Evolutionary conservation across 495 filamentous ascomycete genomes (phyloP).

Genomic region (Apiosordaria backusii): DNA sequence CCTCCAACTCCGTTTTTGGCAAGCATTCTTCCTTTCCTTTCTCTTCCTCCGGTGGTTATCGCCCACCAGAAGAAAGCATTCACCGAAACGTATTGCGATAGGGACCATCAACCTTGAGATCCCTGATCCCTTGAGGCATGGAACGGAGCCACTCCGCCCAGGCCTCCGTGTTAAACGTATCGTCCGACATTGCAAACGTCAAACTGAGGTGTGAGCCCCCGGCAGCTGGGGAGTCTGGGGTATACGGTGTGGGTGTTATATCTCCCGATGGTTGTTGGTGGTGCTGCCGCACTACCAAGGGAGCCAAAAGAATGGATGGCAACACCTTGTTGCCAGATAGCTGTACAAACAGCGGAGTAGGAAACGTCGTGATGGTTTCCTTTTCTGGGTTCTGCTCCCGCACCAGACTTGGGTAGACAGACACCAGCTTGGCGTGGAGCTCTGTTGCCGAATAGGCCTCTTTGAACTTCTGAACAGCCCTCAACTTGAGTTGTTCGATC

Average conservation of each 20-base stretch:
- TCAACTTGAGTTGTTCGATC: constrained; percentile 39
- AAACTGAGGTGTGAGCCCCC: constrained; percentile 37
- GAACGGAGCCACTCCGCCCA: constrained; percentile 50
- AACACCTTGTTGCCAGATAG: constrained; percentile 41
- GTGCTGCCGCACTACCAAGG: constrained; percentile 16
- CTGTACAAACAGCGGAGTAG: constrained; percentile 46
- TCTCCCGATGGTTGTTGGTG: constrained; percentile 26
- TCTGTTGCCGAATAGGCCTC: constrained; percentile 44
- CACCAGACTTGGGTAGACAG: constrained; percentile 42
- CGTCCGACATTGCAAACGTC: constrained; percentile 43
- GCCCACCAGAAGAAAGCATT: constrained; percentile 5
- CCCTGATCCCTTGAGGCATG: constrained; percentile 48
- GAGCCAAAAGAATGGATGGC: constrained; percentile 46
- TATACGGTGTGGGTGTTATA: constrained; percentile 7
- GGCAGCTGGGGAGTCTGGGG: constrained; percentile 27
- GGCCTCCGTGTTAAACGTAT: constrained; percentile 38
- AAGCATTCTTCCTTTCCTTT: background rate
- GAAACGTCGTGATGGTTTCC: constrained; percentile 39
- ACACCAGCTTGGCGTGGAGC: constrained; percentile 44
- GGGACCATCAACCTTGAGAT: constrained; percentile 46
- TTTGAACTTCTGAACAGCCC: constrained; percentile 36
- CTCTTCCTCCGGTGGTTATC: background rate
- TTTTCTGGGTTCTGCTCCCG: constrained; percentile 41
- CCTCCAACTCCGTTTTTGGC: background rate
- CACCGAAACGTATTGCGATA: constrained; percentile 46